These are phyloP conservation scores for Astrothelium subdiscretum DNA, from an alignment of 495 filamentous ascomycete genomes.

Conservation along the genomic window DNA sequence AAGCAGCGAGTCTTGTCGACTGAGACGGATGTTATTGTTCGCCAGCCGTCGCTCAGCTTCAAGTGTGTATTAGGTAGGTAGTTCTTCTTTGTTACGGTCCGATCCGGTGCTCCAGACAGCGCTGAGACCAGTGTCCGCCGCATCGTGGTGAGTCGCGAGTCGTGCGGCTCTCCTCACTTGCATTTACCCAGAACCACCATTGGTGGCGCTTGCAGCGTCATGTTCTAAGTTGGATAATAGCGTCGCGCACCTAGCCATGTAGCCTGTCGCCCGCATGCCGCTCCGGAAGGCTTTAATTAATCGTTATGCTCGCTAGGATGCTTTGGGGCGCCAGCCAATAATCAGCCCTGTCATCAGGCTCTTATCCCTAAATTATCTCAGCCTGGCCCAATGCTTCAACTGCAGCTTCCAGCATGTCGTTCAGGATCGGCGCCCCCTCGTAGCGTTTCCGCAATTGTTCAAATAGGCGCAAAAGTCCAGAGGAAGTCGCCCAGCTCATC, in stretches of 20 bases:
- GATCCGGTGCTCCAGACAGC: not conserved
- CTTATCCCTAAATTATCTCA: not conserved
- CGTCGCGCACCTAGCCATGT: not conserved
- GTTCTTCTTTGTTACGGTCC: not conserved
- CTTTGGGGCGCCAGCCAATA: not conserved
- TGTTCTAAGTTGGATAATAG: not conserved
- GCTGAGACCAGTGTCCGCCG: too few species aligned
- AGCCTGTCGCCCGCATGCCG: too few species aligned
- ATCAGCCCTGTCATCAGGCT: not conserved
- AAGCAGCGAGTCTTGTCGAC: not conserved
- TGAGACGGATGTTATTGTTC: too few species aligned
- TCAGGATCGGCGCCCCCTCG: not conserved
- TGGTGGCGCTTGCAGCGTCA: not conserved
- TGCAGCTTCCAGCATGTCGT: not conserved
- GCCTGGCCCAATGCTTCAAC: not conserved
- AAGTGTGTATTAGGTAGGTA: not conserved
- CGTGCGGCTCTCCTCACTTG: not conserved
- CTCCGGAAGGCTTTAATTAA: not conserved
- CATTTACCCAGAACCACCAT: not conserved
- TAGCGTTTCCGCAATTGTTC: not conserved
- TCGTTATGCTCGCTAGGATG: not conserved
- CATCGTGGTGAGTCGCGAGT: too few species aligned
- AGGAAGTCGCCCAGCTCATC: not conserved
- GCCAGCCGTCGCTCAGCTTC: too few species aligned
- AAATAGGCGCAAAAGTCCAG: not conserved